Conservation (phyloP, 2,329 filamentous ascomycete species). For the Stromatinia cepivora region DNA sequence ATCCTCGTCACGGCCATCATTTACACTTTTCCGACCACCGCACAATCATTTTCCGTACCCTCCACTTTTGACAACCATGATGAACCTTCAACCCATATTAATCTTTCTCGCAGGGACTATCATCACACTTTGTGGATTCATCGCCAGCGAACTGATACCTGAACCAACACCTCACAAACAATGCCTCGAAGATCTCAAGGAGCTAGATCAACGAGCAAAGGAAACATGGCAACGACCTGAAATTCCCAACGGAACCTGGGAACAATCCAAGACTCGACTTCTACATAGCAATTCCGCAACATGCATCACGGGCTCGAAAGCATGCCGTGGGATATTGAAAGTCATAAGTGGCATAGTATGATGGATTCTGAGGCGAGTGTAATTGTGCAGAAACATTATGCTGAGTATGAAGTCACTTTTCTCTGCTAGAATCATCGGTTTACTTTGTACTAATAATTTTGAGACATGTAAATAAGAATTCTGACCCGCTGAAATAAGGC, state of each 20-base stretch:
- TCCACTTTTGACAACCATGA: background rate
- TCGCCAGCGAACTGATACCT: background rate
- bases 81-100: background rate
- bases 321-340: background rate
- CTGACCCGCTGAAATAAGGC: background rate
- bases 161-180: background rate
- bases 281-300: background rate
- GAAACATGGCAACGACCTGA: background rate
- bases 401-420: background rate
- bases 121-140: background rate
- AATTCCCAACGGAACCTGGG: background rate
- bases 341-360: background rate
- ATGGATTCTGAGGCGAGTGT: background rate
- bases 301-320: background rate
- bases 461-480: background rate
- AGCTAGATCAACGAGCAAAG: background rate
- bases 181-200: background rate
- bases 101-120: background rate
- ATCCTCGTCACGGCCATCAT: background rate
- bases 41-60: background rate
- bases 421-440: background rate
- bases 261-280: background rate
- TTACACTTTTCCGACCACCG: background rate
- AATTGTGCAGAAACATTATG: background rate
- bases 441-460: background rate